Evolutionary conservation across 805 yeast genomes (phyloP).

Genomic region (Myxozyma kluyveri): DNA sequence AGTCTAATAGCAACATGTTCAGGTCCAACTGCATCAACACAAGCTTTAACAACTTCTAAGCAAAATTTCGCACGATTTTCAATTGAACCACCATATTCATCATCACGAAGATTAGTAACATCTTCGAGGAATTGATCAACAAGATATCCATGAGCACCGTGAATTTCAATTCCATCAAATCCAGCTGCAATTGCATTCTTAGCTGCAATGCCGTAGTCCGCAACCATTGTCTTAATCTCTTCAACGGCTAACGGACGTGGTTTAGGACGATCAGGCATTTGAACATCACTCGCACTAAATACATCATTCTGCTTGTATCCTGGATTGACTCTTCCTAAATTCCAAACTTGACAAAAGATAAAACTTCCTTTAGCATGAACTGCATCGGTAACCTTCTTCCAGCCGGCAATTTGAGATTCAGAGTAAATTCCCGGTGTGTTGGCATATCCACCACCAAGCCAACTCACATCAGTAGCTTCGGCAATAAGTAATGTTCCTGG

Average conservation of each 20-base stretch:
- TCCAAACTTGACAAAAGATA: slow-evolving; percentile 47
- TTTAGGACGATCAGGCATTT: slow-evolving; percentile 15
- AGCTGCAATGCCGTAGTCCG: slow-evolving; percentile 53
- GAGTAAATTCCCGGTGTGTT: slow-evolving; percentile 52
- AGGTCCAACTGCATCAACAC: slow-evolving; percentile 53
- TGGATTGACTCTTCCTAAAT: slow-evolving; percentile 45
- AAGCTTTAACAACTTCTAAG: slow-evolving; percentile 53
- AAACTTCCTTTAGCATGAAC: slow-evolving; percentile 47
- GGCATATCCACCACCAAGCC: slow-evolving; percentile 44
- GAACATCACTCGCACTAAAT: slow-evolving; percentile 15
- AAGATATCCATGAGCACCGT: slow-evolving; percentile 62
- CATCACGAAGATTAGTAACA: slow-evolving; percentile 51
- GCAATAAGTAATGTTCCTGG: slow-evolving; percentile 60
- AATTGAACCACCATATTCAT: slow-evolving; percentile 59
- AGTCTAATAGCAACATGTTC: slow-evolving; percentile 40
- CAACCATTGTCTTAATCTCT: slow-evolving; percentile 47
- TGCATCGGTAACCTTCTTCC: slow-evolving; percentile 52
- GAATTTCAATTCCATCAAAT: slow-evolving; percentile 64
- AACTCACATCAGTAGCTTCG: slow-evolving; percentile 57
- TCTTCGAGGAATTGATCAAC: slow-evolving; percentile 48
- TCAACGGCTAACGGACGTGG: slow-evolving; percentile 36
- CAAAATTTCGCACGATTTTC: slow-evolving; percentile 54
- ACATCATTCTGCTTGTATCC: slow-evolving; percentile 33
- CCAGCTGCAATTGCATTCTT: slow-evolving; percentile 52
- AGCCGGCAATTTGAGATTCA: slow-evolving; percentile 80